Evolutionary conservation across 441 rosid genomes (phyloP).

Genomic region (Pelargonium citronellum): DNA sequence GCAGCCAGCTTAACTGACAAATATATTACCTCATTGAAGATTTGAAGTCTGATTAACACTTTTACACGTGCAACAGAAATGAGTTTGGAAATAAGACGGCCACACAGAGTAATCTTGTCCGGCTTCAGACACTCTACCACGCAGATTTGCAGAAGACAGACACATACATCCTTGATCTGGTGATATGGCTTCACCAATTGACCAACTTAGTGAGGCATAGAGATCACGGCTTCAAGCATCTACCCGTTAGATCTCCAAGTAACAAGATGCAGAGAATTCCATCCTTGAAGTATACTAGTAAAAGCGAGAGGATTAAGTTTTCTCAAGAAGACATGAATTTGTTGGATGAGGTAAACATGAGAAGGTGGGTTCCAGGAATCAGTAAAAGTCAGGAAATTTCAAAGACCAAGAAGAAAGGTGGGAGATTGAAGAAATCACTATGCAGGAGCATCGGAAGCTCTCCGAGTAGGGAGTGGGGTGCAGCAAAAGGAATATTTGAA

Average conservation of each 20-base stretch:
- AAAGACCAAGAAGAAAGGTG: conserved; percentile 27
- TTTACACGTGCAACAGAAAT: conserved; percentile 34
- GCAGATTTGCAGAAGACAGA: conserved; percentile 65
- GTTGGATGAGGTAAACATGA: conserved; percentile 37
- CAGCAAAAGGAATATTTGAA: conserved; percentile 2
- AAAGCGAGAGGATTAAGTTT: conserved; percentile 34
- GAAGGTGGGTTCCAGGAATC: conserved; percentile 40
- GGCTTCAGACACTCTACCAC: conserved; percentile 77
- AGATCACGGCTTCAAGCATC: conserved; percentile 32
- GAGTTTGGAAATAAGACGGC: conserved; percentile 50
- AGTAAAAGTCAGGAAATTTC: conserved; percentile 73
- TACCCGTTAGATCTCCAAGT: conserved; percentile 28
- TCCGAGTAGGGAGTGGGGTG: conserved; percentile 32
- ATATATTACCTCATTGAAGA: too few relatives aligned
- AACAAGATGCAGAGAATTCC: conserved; percentile 25
- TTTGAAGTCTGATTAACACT: conserved; percentile 5
- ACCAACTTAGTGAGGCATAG: conserved; percentile 44
- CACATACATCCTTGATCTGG: conserved; percentile 55
- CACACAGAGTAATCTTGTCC: conserved; percentile 36
- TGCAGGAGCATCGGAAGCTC: conserved; percentile 66
- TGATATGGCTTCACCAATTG: conserved; percentile 62
- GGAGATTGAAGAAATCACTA: conserved; percentile 22
- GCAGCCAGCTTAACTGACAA: too few relatives aligned
- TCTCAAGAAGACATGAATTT: conserved; percentile 51
- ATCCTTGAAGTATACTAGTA: conserved; percentile 22